Percentiles rank a stretch among this genome's conserved stretches.
These are phyloP conservation scores for Hygrophoropsis aurantiaca DNA, from an alignment of 768 basidiomycete species.

Conservation along the genomic window DNA sequence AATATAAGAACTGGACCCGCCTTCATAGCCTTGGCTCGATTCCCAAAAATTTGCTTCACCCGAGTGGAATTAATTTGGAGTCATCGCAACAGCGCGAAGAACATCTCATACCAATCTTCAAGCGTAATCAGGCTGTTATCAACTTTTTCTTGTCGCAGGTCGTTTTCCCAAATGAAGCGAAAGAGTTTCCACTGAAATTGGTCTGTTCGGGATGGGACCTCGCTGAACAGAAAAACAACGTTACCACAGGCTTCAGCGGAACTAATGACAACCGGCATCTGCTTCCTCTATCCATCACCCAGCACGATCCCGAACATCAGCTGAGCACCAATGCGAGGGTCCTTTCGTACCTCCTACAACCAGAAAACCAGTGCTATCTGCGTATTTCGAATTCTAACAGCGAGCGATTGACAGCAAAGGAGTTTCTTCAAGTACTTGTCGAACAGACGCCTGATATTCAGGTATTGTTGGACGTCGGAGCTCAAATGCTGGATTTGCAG, in stretches of 20 bases:
- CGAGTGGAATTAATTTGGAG: conserved; percentile 25
- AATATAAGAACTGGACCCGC: conserved; percentile 33
- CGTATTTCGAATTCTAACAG: conserved; percentile 10
- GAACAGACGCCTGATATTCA: conserved; percentile 37
- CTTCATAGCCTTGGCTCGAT: conserved; percentile 3
- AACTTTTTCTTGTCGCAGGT: conserved; percentile 37
- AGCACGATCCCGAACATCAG: conserved; percentile 37
- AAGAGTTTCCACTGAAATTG: conserved; percentile 34
- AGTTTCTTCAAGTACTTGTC: conserved; percentile 31
- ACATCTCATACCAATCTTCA: conserved; percentile 28
- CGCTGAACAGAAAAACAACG: conserved; percentile 24
- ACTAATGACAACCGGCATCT: conserved; percentile 36
- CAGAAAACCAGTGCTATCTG: conserved; percentile 16
- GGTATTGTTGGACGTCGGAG: conserved; percentile 56
- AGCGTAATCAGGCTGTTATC: conserved; percentile 26
- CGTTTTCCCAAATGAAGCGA: conserved; percentile 39
- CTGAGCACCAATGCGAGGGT: conserved; percentile 47
- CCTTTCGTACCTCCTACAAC: conserved; percentile 28
- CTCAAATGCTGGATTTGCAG: conserved; percentile 52
- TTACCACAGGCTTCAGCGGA: conserved; percentile 36
- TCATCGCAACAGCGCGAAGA: conserved; percentile 24
- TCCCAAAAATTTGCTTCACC: conserved; percentile 14
- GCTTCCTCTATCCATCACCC: conserved; percentile 33
- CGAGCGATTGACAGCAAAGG: conserved; percentile 10
- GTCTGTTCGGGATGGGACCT: conserved; percentile 38